Evolutionary conservation across 441 rosid species (phyloP), one percentile per base, ranked within the genome.

Genomic region (Euphorbia corollata): DNA sequence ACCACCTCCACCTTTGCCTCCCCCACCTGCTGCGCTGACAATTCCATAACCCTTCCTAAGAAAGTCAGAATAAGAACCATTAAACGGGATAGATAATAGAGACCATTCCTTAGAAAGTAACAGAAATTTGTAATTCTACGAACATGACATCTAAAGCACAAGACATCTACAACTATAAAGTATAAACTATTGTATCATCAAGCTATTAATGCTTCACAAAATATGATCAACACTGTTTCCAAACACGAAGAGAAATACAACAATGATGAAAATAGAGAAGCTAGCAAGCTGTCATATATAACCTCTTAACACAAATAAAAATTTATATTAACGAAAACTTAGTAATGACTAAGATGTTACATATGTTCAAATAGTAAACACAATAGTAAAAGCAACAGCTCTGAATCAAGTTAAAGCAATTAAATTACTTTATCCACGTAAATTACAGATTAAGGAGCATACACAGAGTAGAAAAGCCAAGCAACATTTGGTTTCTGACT

Each of bases 1-100:
- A 8, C 99, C 94, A 72, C 99, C 99, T 68, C 99, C 99, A 60
- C 94, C 99, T 87, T 86, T 83, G 71, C 99, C 99, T 48, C 72
- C 85, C 61, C 99, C 99, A 65, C 99, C 99, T 23, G 94, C 89
- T 48, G 96, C 92, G 75, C 97, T 89, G 71, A 94, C 79, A 66
- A 68, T 79, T 64, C 98, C 97, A 61, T 81, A 79, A 80, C 99
- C 99, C 82, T 89, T 94, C 91, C 99, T 94, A 78, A 69, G 73
- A 34, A 81, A 77, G 71, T 64, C 75, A 68, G 84, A 55, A 71
- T 59, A 8, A 51, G 55, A 64, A 69, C 54, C 69, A 32, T 48
- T 74, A 22, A 72, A 58, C 15, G 24, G 19, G 48, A 55, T 45
- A 45, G 48, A 27, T 18, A 68, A 63, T 56, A 57, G 23, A 67